Evolutionary conservation across 75 land plant genomes (phyloP), one percentile per base, ranked within the genome.

Genomic region (Gnetum montanum): DNA sequence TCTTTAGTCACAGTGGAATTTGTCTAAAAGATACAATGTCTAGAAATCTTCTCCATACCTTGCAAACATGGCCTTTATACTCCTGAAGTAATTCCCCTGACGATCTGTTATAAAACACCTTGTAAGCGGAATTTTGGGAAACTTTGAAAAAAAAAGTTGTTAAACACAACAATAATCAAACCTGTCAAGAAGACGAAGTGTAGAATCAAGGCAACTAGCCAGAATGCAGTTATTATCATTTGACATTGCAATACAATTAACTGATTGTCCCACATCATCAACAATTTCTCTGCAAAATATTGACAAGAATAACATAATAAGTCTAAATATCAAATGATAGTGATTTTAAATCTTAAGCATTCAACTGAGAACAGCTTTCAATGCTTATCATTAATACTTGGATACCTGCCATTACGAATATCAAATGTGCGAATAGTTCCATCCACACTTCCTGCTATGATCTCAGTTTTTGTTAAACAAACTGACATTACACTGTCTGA

Each of bases 381-480:
- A n/a, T n/a, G n/a, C n/a, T n/a, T n/a, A 15, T 15, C 19, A 54
- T 15, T 6, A 33, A 25, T 52, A 4, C 27, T 52, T 8, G 6
- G n/a, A 43, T 72, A 93, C 98, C 98, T 85, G 49, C 98, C 98
- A 28, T 67, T 72, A 7, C 96, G 82, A 57, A 94, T 86, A 60
- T 94, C 98, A 83, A 94, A 94, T 45, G 98, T 94, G 31, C 96
- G 82, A 18, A 94, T 77, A 61, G 98, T 76, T 58, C 98, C 98
- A 78, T 94, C 98, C 44, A 94, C 96, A 74, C 85, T 77, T 47
- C 98, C 98, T 58, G 92, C 98, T 58, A 94, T 69, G 15, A 90
- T 86, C 67, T 94, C 98, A 51, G 74, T 85, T 61, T 76, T 82
- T 40, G 96, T 94, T 54, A 94, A 70, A 38, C 73, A 73, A 31